These are phyloP conservation scores for Fraxinus paxiana DNA, from an alignment of 305 asterid species.

Conservation along the genomic window DNA sequence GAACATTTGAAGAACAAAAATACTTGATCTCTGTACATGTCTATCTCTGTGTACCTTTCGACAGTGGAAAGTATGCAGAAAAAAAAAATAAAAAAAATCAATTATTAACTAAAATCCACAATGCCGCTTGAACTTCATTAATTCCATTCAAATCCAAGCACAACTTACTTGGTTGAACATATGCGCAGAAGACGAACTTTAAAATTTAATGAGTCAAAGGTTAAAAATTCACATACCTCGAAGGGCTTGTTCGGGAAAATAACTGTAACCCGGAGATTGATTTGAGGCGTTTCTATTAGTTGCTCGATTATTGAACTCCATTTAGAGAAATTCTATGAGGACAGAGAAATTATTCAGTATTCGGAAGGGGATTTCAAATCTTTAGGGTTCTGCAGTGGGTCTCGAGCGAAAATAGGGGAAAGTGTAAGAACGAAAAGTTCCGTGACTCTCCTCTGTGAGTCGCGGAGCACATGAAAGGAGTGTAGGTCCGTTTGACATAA, in stretches of 20 bases:
- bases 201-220: neutral
- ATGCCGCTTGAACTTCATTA: neutral
- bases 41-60: neutral
- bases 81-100: neutral
- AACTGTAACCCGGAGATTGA: slow-evolving; percentile 6
- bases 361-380: neutral
- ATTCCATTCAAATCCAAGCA: neutral
- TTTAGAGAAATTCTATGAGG: neutral
- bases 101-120: neutral
- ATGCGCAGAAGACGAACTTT: neutral
- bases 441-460: neutral
- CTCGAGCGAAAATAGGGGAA: neutral
- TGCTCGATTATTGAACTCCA: slow-evolving; percentile 24
- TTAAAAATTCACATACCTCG: slow-evolving; percentile 25
- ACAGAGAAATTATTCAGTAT: neutral
- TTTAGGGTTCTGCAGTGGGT: neutral
- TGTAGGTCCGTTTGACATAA: neutral
- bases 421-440: neutral
- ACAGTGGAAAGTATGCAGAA: neutral
- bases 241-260: slow-evolving; percentile 14
- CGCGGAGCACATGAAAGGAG: neutral
- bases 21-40: neutral
- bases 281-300: slow-evolving; percentile 16
- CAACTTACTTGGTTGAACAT: neutral
- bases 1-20: neutral